These are phyloP conservation scores for Mortierella sp. DNA, from an alignment of 371 early-diverging fungal genomes.

Conservation along the genomic window DNA sequence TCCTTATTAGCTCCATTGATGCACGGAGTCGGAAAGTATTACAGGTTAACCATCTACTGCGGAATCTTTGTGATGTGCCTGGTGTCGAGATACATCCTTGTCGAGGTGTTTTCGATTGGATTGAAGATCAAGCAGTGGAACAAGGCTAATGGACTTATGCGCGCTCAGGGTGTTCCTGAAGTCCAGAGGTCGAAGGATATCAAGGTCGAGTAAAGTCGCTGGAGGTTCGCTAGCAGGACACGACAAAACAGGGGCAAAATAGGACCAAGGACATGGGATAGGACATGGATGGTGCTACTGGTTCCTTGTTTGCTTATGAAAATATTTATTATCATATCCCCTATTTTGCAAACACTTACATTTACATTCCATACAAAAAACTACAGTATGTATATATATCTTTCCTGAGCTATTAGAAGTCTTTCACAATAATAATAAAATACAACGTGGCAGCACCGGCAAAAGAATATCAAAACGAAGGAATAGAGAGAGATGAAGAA, in stretches of 20 bases:
- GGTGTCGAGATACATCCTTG: slow-evolving; percentile 46
- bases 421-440: not conserved
- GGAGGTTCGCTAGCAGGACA: no score
- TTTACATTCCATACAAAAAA: no score
- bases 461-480: not conserved
- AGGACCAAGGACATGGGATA: no score
- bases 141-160: slow-evolving; percentile 34
- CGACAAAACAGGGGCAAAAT: not conserved
- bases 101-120: slow-evolving; percentile 44
- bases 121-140: slow-evolving; percentile 48
- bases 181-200: slow-evolving; percentile 18
- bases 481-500: no score
- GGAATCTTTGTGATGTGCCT: slow-evolving; percentile 32
- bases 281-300: not conserved
- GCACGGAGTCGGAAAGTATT: slow-evolving; percentile 52
- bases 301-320: not conserved
- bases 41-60: slow-evolving; percentile 36
- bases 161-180: slow-evolving; percentile 47
- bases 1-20: slow-evolving; percentile 27
- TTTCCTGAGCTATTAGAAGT: slow-evolving; percentile 1
- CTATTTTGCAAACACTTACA: not conserved
- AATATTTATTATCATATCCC: not conserved
- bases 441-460: not conserved
- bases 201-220: slow-evolving; percentile 10
- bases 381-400: no score